Evolutionary conservation across 495 filamentous ascomycete genomes (phyloP).

Genomic region (Annulohypoxylon moriforme): DNA sequence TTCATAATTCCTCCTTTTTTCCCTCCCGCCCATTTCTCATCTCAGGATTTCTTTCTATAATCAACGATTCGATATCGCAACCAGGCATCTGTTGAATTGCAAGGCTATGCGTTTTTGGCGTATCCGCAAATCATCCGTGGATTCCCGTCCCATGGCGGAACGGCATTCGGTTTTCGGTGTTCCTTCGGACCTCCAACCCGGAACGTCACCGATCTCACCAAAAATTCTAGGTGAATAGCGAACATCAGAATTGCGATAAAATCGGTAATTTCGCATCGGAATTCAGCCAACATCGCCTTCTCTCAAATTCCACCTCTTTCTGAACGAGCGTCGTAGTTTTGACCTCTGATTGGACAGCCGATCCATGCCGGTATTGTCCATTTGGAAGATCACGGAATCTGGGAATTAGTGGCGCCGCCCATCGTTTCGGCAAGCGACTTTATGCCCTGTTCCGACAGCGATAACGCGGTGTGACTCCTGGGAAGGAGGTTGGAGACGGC

Average conservation of each 20-base stretch:
- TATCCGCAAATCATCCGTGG: not conserved
- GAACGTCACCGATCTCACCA: not conserved
- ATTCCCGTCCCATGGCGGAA: not conserved
- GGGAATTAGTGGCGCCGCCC: conserved; percentile 31
- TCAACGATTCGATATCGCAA: not conserved
- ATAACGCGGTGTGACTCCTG: conserved; percentile 4
- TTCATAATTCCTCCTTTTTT: not conserved
- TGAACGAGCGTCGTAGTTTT: not conserved
- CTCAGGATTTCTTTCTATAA: not conserved
- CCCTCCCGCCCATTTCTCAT: not conserved
- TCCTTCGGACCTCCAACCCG: not conserved
- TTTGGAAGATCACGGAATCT: conserved; percentile 13
- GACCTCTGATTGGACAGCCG: not conserved
- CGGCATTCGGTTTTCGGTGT: not conserved
- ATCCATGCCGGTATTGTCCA: not conserved
- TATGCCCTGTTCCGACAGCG: conserved; percentile 11
- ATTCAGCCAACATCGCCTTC: not conserved
- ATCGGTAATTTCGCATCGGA: conserved; percentile 2
- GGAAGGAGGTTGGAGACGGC: conserved; percentile 22
- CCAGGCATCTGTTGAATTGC: not conserved
- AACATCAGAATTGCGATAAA: not conserved
- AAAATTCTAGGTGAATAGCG: not conserved
- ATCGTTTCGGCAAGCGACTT: conserved; percentile 34
- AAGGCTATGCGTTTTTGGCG: not conserved
- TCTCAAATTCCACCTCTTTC: not conserved